Evolutionary conservation across 352 stramenopile species (phyloP), one percentile per base, ranked within the genome.

Genomic region (Plasmopara muralis): DNA sequence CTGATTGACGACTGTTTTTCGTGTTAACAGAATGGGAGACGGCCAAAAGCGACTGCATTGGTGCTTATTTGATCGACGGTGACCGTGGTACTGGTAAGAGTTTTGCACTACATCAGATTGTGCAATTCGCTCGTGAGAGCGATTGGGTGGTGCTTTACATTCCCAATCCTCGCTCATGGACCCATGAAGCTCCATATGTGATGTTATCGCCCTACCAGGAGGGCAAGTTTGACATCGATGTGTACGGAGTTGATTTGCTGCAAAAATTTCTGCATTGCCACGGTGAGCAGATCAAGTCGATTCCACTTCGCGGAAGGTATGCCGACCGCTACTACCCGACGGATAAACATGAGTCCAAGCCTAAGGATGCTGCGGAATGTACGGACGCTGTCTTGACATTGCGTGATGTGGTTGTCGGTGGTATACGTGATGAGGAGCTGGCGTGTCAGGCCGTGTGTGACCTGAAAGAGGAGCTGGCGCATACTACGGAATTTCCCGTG

Each of bases 111-210:
- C 74, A 91, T 50, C 83, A 95, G 68, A 89, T 93, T 53, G 84
- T 95, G 60, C 81, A 93, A 62, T 93, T 77, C 50, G 84, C 84
- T 38, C 82, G 84, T 25, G 84, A 92, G 55, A 89, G 72, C 62
- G 72, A 85, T 40, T 95, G 84, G 84, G 65, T 95, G 53, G 81
- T 91, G 55, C 72, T 95, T 20, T 93, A 91, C 61, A 68, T 92
- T 28, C 84, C 83, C 13, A 68, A 74, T 50, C 75, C 81, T 47
- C 82, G 84, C 46, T 75, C 80, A 53, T 93, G 82, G 82, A 87
- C 72, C 51, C 57, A 74, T 16, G 81, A 92, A 35, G 83, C 80
- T 18, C 82, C 80, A 43, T 92, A 92, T 61, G 83, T 95, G 57
- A 92, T 89, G 64, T 75, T 75, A 65, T 93, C 83, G 56, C 76